phyloP scores from a whole-genome alignment of 2,329 filamentous ascomycete species.

The Colletotrichum sp. region DNA sequence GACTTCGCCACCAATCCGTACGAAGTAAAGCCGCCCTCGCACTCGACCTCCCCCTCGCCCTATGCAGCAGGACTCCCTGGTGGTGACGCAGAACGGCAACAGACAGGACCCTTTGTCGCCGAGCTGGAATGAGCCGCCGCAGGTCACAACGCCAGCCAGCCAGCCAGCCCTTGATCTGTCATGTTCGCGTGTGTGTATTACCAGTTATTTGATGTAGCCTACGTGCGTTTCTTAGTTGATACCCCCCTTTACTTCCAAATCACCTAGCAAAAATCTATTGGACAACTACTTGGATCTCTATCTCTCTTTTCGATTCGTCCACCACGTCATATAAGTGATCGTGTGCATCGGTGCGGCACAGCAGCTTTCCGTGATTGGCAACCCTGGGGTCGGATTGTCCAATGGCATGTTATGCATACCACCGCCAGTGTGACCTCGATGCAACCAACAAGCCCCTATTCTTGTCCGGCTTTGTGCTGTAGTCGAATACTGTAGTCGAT shows the following conservation, averaged over 20 bases:
- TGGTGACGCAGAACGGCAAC: background rate
- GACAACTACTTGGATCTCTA: background rate
- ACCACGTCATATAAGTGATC: background rate
- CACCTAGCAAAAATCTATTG: background rate
- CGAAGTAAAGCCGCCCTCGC: background rate
- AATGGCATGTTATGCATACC: slow-evolving; percentile 1
- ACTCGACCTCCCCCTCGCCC: background rate
- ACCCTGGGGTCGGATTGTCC: background rate
- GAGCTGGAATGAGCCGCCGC: slow-evolving; percentile 7
- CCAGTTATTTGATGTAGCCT: background rate
- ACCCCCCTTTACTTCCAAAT: background rate
- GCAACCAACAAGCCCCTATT: background rate
- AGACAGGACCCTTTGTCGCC: slow-evolving; percentile 1
- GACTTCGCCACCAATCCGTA: background rate
- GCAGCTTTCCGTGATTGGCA: background rate
- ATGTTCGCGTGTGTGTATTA: background rate
- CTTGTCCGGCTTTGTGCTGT: background rate
- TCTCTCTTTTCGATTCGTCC: background rate
- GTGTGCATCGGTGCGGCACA: background rate
- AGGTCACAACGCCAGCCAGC: background rate
- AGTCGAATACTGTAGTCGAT: background rate
- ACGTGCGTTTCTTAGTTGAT: background rate
- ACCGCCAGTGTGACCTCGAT: background rate
- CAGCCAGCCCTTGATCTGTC: background rate
- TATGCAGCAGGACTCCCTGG: background rate